These are phyloP conservation scores for Linnemannia hyalina DNA, from an alignment of 192 early-diverging fungal species.

Conservation along the genomic window DNA sequence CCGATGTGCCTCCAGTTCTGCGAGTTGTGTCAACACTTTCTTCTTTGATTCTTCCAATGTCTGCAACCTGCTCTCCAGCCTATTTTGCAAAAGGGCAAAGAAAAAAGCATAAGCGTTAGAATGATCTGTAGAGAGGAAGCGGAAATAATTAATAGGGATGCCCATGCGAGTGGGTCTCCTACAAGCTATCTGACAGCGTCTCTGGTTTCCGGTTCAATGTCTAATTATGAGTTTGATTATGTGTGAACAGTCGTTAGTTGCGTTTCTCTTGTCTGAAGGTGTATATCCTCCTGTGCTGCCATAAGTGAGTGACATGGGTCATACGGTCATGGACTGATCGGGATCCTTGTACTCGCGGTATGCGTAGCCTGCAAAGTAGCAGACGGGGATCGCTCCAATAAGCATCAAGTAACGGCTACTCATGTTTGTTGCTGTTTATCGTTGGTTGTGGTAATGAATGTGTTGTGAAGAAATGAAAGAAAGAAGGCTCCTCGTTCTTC, in stretches of 20 bases:
- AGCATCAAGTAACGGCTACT: conserved; percentile 38
- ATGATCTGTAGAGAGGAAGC: no score
- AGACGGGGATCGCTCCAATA: conserved; percentile 39
- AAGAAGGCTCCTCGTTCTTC: not conserved
- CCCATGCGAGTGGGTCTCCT: not conserved
- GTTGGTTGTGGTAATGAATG: not conserved
- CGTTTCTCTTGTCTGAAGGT: not conserved
- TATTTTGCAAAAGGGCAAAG: not conserved
- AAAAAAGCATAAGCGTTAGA: no score
- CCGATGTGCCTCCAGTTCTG: conserved; percentile 37
- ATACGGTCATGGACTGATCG: conserved; percentile 32
- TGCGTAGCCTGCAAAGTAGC: conserved; percentile 51
- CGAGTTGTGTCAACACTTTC: conserved; percentile 30
- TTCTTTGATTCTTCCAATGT: conserved; percentile 31
- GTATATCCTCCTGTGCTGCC: not conserved
- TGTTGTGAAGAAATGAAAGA: not conserved
- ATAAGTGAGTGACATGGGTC: not conserved
- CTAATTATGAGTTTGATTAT: not conserved
- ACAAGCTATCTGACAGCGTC: conserved; percentile 37
- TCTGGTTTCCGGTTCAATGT: conserved; percentile 39
- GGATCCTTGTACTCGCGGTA: conserved; percentile 45
- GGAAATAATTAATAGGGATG: not conserved
- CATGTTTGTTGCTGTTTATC: conserved; percentile 9
- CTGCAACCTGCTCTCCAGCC: conserved; percentile 24
- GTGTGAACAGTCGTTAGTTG: not conserved